Evolutionary conservation across 345 rosid genomes (phyloP).

Genomic region (Gossypium bickii): DNA sequence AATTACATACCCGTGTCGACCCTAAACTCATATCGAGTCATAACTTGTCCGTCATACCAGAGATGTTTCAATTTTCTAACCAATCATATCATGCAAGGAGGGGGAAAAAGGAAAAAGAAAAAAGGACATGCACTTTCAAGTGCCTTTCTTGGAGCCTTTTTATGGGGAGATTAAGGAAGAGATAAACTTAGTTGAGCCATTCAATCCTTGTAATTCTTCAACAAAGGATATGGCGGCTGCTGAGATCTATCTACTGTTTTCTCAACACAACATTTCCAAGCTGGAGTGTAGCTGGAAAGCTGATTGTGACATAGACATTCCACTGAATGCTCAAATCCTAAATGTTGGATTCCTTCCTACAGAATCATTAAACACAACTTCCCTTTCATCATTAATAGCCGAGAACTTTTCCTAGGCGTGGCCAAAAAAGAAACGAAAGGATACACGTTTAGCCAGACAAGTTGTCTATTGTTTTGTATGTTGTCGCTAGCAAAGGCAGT

Average conservation of each 20-base stretch:
- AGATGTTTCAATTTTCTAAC: background rate
- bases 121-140: background rate
- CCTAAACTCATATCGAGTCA: too few species aligned
- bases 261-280: background rate
- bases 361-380: background rate
- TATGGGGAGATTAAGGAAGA: background rate
- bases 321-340: background rate
- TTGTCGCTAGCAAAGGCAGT: background rate
- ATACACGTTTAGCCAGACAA: background rate
- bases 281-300: background rate
- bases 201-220: background rate
- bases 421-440: background rate
- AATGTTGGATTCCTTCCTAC: background rate
- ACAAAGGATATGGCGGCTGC: conserved; percentile 1
- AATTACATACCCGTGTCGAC: too few species aligned
- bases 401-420: background rate
- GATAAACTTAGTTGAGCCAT: background rate
- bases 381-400: background rate
- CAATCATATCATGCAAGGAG: background rate
- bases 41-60: too few species aligned
- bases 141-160: background rate
- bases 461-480: background rate
- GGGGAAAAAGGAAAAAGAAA: too few species aligned
- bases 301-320: background rate
- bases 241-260: background rate